A percentile compares a stretch with the other conserved stretches of the same genome.
phyloP scores from a whole-genome alignment of 352 stramenopile genomes.

The Elongisporangium prolatum region DNA sequence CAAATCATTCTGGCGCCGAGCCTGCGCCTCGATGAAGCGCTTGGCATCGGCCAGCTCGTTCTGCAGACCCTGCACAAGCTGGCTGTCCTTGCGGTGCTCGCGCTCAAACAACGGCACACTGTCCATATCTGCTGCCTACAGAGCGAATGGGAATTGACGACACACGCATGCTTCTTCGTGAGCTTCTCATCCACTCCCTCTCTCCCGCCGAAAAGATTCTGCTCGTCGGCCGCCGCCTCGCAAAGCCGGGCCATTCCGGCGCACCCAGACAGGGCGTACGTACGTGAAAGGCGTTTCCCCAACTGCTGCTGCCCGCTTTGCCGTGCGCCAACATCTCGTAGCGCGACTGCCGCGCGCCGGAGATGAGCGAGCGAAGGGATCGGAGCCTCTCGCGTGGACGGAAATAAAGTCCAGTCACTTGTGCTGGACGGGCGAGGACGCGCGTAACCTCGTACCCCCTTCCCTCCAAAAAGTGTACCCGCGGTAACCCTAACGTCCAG shows the following conservation, averaged over 20 bases:
- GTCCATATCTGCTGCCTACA: conserved; percentile 63
- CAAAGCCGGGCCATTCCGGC: background rate
- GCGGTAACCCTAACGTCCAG: background rate
- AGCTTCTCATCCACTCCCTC: conserved; percentile 6
- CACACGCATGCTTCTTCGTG: background rate
- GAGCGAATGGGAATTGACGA: conserved; percentile 1
- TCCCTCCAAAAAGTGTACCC: background rate
- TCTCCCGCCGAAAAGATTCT: background rate
- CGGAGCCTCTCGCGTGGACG: background rate
- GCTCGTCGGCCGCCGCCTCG: background rate
- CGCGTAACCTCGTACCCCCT: background rate
- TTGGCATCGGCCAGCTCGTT: conserved; percentile 83
- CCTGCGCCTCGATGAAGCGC: conserved; percentile 79
- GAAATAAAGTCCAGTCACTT: background rate
- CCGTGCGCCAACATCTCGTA: background rate
- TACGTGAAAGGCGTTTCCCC: background rate
- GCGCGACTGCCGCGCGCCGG: background rate
- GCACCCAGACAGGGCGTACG: background rate
- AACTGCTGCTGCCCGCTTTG: background rate
- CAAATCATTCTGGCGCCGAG: conserved; percentile 77
- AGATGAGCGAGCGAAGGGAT: background rate
- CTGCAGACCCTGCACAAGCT: conserved; percentile 79
- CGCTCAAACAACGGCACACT: conserved; percentile 82
- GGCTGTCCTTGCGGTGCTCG: conserved; percentile 81
- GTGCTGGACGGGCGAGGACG: background rate